Conservation (phyloP, 2,329 filamentous ascomycete species). For the Hypoxylon sp. region DNA sequence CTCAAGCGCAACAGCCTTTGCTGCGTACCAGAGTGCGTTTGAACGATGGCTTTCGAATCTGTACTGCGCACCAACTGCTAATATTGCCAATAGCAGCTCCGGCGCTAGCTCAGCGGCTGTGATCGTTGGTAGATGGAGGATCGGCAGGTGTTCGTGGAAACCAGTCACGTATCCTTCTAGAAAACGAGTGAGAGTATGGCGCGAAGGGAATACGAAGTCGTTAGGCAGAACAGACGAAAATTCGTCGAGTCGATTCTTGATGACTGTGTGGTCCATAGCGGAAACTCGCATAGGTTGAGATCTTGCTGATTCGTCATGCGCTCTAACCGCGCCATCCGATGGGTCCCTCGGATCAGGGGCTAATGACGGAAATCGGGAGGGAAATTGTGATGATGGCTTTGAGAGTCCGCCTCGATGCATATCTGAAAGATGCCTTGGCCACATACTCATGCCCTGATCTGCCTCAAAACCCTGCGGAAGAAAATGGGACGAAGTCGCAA, state of each 20-base stretch:
- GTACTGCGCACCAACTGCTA: slow-evolving; percentile 74
- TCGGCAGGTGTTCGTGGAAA: slow-evolving; percentile 66
- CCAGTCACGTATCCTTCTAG: slow-evolving; percentile 75
- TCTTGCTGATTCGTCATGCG: slow-evolving; percentile 54
- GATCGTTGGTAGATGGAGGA: slow-evolving; percentile 74
- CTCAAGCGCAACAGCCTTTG: slow-evolving; percentile 65
- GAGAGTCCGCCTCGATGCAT: slow-evolving; percentile 53
- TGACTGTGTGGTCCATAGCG: slow-evolving; percentile 61
- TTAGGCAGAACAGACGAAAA: slow-evolving; percentile 67
- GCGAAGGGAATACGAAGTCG: slow-evolving; percentile 73
- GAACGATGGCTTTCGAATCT: slow-evolving; percentile 67
- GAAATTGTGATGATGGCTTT: slow-evolving; percentile 61
- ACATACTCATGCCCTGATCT: slow-evolving; percentile 61
- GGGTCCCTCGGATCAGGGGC: slow-evolving; percentile 61
- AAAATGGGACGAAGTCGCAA: slow-evolving; percentile 62
- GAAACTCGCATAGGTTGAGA: slow-evolving; percentile 58
- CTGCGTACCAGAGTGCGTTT: slow-evolving; percentile 68
- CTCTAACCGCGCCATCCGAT: slow-evolving; percentile 48
- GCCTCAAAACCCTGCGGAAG: slow-evolving; percentile 63
- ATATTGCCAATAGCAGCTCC: slow-evolving; percentile 72
- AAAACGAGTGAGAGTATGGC: slow-evolving; percentile 73
- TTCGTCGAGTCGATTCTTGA: slow-evolving; percentile 67
- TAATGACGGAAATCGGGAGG: slow-evolving; percentile 63
- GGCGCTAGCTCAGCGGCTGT: slow-evolving; percentile 70
- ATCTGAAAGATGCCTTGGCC: slow-evolving; percentile 56